A percentile compares a stretch with the other conserved stretches of the same genome.
Conservation (phyloP, 805 yeast species). For the Candida yuanshanica region DNA sequence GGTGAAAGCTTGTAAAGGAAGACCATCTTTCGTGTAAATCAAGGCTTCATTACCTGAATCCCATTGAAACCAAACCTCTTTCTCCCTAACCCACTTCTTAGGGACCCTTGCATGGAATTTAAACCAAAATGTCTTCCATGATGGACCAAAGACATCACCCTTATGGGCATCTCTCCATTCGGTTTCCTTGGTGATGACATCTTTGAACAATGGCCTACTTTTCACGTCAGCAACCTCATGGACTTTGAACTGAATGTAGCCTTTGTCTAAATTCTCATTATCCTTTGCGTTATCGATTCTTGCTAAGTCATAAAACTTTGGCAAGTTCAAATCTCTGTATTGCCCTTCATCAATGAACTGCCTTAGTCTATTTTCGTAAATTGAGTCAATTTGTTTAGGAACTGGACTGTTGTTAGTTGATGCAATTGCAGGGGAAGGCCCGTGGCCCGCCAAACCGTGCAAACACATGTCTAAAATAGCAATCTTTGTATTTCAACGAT, state of each 20-base stretch:
- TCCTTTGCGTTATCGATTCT: conserved; percentile 41
- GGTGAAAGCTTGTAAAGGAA: conserved; percentile 77
- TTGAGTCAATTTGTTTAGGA: conserved; percentile 69
- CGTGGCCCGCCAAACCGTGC: background rate
- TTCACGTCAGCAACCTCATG: conserved; percentile 63
- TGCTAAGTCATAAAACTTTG: conserved; percentile 68
- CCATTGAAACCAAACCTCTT: conserved; percentile 65
- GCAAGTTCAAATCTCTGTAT: conserved; percentile 65
- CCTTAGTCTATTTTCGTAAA: conserved; percentile 66
- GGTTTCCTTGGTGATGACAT: conserved; percentile 19
- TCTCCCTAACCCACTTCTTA: conserved; percentile 35
- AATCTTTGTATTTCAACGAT: no score
- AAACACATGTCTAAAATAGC: no score
- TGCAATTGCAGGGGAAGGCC: background rate
- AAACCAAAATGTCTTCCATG: conserved; percentile 98
- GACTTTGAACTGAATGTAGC: conserved; percentile 52
- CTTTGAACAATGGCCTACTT: conserved; percentile 41
- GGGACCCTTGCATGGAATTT: conserved; percentile 64
- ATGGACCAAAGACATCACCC: conserved; percentile 84
- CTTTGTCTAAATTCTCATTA: conserved; percentile 26
- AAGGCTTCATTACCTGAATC: conserved; percentile 85
- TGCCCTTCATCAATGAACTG: conserved; percentile 81
- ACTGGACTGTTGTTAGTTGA: conserved; percentile 46
- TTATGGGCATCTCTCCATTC: conserved; percentile 53
- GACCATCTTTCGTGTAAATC: conserved; percentile 60